Conservation (phyloP, 345 rosid species). For the Sonneratia caseolaris region DNA sequence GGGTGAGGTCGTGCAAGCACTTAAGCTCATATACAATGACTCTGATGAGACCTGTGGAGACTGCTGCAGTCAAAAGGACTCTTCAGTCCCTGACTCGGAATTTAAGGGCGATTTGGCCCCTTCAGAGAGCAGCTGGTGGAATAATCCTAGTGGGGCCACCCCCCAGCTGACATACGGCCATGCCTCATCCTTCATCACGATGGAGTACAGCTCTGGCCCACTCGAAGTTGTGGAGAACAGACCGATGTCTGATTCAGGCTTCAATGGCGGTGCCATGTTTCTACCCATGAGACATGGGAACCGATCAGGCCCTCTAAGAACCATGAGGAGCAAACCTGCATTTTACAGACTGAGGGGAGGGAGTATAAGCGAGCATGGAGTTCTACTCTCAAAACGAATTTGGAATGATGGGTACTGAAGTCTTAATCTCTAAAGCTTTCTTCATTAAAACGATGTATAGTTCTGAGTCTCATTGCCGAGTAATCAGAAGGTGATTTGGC, state of each 20-base stretch:
- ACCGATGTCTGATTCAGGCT: constrained; percentile 54
- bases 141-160: constrained; percentile 43
- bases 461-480: not conserved
- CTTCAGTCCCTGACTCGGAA: constrained; percentile 71
- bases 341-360: constrained; percentile 81
- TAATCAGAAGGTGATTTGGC: not conserved
- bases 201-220: constrained; percentile 92
- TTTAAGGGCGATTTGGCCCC: constrained; percentile 69
- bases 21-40: constrained; percentile 88
- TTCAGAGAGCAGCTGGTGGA: constrained; percentile 93
- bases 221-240: constrained; percentile 65
- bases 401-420: constrained; percentile 20
- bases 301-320: constrained; percentile 87
- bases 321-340: constrained; percentile 57
- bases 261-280: constrained; percentile 35
- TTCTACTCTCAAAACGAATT: constrained; percentile 37
- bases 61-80: constrained; percentile 73
- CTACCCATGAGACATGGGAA: constrained; percentile 57
- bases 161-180: constrained; percentile 69
- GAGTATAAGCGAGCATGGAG: constrained; percentile 94
- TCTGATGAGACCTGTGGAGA: constrained; percentile 75
- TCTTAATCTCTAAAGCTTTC: constrained; percentile 1
- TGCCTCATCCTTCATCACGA: constrained; percentile 74
- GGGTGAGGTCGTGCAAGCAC: constrained; percentile 99
- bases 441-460: constrained; percentile 3